These are phyloP conservation scores for Sporothrix mexicana DNA, from an alignment of 2,329 filamentous ascomycete species.

Conservation along the genomic window DNA sequence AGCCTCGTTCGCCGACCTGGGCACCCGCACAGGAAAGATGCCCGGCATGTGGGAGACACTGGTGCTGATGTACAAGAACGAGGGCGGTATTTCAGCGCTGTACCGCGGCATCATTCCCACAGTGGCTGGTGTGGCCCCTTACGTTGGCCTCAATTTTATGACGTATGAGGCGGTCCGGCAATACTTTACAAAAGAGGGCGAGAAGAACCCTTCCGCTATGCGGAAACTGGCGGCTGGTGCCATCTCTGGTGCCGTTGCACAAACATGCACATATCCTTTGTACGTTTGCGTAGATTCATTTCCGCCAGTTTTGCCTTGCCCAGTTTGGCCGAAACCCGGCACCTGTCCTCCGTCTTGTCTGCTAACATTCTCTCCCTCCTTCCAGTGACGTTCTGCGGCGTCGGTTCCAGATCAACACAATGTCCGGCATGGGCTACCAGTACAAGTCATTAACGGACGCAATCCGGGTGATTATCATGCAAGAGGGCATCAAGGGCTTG, in stretches of 20 bases:
- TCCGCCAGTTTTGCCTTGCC: background rate
- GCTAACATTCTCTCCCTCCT: constrained; percentile 39
- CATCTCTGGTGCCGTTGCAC: constrained; percentile 92
- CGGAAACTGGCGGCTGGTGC: constrained; percentile 90
- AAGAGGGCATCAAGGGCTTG: constrained; percentile 83
- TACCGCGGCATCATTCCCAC: constrained; percentile 95
- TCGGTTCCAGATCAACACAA: constrained; percentile 98
- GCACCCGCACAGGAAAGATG: constrained; percentile 67
- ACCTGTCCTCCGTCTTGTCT: background rate
- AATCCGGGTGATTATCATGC: constrained; percentile 75
- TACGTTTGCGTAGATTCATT: constrained; percentile 55
- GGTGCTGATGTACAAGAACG: constrained; percentile 82
- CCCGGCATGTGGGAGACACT: constrained; percentile 94
- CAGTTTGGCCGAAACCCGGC: no score
- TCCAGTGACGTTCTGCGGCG: constrained; percentile 85
- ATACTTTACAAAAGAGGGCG: constrained; percentile 84
- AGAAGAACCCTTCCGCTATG: constrained; percentile 77
- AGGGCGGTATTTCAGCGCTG: constrained; percentile 83
- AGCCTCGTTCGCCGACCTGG: constrained; percentile 86
- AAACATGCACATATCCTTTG: constrained; percentile 99
- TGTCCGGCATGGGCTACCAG: constrained; percentile 97
- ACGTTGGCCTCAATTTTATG: constrained; percentile 98
- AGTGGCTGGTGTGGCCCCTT: constrained; percentile 92
- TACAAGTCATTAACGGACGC: constrained; percentile 90
- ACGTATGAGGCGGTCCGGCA: constrained; percentile 89